phyloP scores from a whole-genome alignment of 192 early-diverging fungal species.

The Coemansia umbellata region DNA sequence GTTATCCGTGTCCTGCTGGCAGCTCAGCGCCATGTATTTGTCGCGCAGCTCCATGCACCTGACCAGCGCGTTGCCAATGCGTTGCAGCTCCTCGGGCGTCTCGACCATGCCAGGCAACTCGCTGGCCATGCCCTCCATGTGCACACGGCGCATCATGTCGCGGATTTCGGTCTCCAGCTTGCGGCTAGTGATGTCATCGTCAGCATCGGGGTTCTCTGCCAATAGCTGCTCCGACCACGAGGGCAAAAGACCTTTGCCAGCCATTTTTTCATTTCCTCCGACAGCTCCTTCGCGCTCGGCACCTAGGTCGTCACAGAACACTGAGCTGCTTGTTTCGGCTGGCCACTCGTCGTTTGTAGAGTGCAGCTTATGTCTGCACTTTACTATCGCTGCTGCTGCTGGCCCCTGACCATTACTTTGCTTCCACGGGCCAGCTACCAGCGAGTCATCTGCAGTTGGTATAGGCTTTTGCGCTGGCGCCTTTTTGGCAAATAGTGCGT shows the following conservation, averaged over 20 bases:
- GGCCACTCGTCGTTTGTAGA: too few relatives aligned
- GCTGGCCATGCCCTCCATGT: constrained; percentile 5
- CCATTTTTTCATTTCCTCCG: too few relatives aligned
- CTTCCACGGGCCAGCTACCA: not conserved
- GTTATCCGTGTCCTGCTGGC: constrained; percentile 72
- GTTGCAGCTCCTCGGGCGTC: constrained; percentile 14
- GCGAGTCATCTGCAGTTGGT: too few relatives aligned
- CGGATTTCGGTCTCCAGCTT: constrained; percentile 28
- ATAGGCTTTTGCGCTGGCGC: too few relatives aligned
- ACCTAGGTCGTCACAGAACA: too few relatives aligned
- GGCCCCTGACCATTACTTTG: constrained; percentile 7
- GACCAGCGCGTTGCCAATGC: constrained; percentile 50
- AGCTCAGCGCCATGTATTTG: constrained; percentile 74
- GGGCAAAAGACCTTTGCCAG: not conserved
- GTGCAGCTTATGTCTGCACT: constrained; percentile 10
- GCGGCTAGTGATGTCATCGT: constrained; percentile 16
- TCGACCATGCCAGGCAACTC: constrained; percentile 30
- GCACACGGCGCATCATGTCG: constrained; percentile 19
- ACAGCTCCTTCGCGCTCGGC: too few relatives aligned
- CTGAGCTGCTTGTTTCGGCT: too few relatives aligned
- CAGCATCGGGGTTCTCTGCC: not conserved
- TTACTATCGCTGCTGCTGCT: constrained; percentile 19
- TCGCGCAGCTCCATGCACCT: constrained; percentile 73
- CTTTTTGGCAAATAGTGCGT: constrained; percentile 11
- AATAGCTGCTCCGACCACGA: not conserved